These are phyloP conservation scores for Hura crepitans DNA, from an alignment of 441 rosid species.

Conservation along the genomic window DNA sequence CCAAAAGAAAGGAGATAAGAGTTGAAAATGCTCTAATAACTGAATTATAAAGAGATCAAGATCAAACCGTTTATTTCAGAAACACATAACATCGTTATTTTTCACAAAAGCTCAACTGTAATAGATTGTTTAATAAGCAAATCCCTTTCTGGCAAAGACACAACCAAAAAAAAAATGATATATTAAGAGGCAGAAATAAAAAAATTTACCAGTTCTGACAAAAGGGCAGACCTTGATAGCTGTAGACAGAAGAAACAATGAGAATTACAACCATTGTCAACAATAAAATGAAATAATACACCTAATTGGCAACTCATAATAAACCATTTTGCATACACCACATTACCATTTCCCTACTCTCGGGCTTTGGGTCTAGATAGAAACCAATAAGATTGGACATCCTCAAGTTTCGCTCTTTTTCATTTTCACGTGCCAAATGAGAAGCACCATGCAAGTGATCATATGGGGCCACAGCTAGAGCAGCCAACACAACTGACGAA, in stretches of 20 bases:
- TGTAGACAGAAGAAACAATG: slow-evolving; percentile 33
- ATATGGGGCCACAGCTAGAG: slow-evolving; percentile 72
- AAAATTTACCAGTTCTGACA: slow-evolving; percentile 90
- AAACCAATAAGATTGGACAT: slow-evolving; percentile 95
- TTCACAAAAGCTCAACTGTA: not conserved
- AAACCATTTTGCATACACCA: slow-evolving; percentile 7
- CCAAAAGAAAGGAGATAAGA: not conserved
- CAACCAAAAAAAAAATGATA: not conserved
- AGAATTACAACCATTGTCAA: slow-evolving; percentile 9
- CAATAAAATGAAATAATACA: not conserved
- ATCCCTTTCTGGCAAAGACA: not conserved
- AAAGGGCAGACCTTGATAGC: slow-evolving; percentile 87
- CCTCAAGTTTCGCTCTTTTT: slow-evolving; percentile 83
- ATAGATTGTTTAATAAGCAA: not conserved
- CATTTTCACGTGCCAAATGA: slow-evolving; percentile 83
- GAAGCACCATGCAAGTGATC: slow-evolving; percentile 61
- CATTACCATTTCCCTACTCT: slow-evolving; percentile 85
- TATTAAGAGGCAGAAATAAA: no score
- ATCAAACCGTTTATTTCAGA: not conserved
- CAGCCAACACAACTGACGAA: slow-evolving; percentile 92
- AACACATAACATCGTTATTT: not conserved
- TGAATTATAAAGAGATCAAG: not conserved
- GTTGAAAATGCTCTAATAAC: not conserved
- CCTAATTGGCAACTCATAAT: not conserved
- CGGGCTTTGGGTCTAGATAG: slow-evolving; percentile 76